phyloP scores from a whole-genome alignment of 305 asterid species.

The Fraxinus albicans region DNA sequence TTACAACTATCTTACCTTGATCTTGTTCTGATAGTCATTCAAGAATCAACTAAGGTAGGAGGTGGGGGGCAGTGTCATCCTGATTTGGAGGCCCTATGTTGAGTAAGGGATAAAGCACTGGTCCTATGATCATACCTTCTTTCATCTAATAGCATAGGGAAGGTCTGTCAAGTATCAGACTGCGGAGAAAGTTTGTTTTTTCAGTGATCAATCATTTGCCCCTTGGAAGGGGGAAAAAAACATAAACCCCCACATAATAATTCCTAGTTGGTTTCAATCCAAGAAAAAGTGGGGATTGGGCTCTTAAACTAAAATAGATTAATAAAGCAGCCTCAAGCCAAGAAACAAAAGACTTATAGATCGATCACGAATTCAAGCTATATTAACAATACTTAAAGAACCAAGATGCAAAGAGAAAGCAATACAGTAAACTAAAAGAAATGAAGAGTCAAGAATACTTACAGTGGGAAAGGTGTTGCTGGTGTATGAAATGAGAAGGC shows the following conservation, averaged over 20 bases:
- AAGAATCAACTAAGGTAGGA: neutral
- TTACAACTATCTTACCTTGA: neutral
- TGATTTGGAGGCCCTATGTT: neutral
- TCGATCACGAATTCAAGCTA: neutral
- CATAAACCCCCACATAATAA: neutral
- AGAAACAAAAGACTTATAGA: neutral
- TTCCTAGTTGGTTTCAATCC: neutral
- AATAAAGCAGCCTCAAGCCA: neutral
- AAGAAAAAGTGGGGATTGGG: neutral
- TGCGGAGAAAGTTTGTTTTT: neutral
- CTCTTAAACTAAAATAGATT: neutral
- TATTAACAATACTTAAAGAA: neutral
- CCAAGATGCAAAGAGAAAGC: neutral
- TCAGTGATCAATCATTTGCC: neutral
- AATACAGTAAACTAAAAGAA: neutral
- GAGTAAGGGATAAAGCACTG: neutral
- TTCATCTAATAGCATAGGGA: neutral
- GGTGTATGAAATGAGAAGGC: conserved; percentile 69
- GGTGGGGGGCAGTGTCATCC: neutral
- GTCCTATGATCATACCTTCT: neutral
- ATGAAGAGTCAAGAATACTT: conserved; percentile 22
- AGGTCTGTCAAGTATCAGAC: neutral
- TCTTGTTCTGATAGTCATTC: neutral
- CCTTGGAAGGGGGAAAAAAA: neutral
- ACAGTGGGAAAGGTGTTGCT: conserved; percentile 74